Base-by-base conservation (phyloP, 225 moss, liverwort and hornwort species). In the Pseudoscleropodium purum region DNA sequence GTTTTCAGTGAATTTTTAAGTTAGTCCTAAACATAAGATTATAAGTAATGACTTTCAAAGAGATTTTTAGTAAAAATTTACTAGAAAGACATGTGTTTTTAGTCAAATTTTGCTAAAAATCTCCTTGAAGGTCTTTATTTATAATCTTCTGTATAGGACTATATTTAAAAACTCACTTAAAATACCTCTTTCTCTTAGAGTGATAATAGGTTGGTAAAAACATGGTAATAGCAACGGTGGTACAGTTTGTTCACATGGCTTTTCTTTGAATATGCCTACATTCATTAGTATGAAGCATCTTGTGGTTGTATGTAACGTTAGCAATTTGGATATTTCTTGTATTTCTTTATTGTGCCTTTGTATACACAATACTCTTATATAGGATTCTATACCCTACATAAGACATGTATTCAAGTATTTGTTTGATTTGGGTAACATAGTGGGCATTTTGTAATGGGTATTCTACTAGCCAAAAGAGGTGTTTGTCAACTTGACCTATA, bases 231-330 rank as follows among this genome's bases (percentile, higher is more conserved):
- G 12, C 1, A 7, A 33, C 31, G 7, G 49, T 19, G 4, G 7
- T 12, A 20, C 2, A 51, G 0, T 20, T 76, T 51, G 0, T 34
- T 76, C 2, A 13, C 0, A 13, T 51, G 13, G 0, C 1, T 33
- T 49, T 51, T 33, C 31, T 49, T 74, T 6, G 6, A 76, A 51
- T 8, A 51, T 49, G 8, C 7, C 0, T 51, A 0, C 12, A 21
- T 13, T 76, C 21, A 33, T 76, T 1, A 21, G 0, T 51, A 8
- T 8, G 0, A 34, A 76, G 34, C 51, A 76, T 51, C 3, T 51
- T 51, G 31, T 7, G 18, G 11, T 30, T 18, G 11, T 31, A 74
- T 5, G 4, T 5, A 1, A 33, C 49, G 33, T 49, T 12, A 33
- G 2, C 20, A 49, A 19, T 31, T 75, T 33, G 2, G 2, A 0